Evolutionary conservation across 2,329 filamentous ascomycete genomes (phyloP).

Genomic region (Exophiala bonariae): DNA sequence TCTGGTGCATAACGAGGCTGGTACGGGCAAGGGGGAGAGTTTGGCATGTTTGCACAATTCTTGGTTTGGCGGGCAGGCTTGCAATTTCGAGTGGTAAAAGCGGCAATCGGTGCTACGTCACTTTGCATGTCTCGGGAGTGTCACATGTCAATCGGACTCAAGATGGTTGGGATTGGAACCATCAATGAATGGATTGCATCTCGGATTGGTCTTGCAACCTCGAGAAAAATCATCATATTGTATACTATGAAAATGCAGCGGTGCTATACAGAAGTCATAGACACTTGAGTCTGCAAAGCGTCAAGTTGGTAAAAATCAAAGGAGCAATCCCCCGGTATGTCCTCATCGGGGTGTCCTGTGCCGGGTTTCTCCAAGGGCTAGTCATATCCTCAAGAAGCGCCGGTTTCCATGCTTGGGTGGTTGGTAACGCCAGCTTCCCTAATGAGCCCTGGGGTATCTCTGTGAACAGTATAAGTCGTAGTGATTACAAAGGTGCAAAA

Average conservation of each 20-base stretch:
- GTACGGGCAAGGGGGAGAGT: slow-evolving; percentile 1
- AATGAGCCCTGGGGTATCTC: slow-evolving; percentile 30
- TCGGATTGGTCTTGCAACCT: not conserved
- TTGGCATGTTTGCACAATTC: slow-evolving; percentile 18
- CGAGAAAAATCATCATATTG: not conserved
- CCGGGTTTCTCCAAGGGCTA: slow-evolving; percentile 40
- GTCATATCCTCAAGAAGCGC: slow-evolving; percentile 61
- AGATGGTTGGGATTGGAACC: not conserved
- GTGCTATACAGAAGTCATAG: slow-evolving; percentile 1
- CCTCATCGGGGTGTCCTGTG: slow-evolving; percentile 4
- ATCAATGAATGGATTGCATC: not conserved
- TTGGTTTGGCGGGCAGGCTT: too few species aligned
- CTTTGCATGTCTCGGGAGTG: not conserved
- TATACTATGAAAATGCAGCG: slow-evolving; percentile 3
- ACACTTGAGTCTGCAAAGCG: slow-evolving; percentile 3
- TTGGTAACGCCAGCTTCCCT: slow-evolving; percentile 27
- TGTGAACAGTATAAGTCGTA: slow-evolving; percentile 14
- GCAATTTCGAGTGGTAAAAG: too few species aligned
- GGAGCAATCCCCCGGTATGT: not conserved
- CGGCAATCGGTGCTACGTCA: not conserved
- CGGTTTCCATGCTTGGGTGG: slow-evolving; percentile 13
- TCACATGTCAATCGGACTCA: slow-evolving; percentile 6
- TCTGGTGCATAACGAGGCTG: too few species aligned
- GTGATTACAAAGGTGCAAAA: slow-evolving; percentile 7
- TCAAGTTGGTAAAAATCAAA: not conserved